A percentile compares a stretch with the other conserved stretches of the same genome.
phyloP scores from a whole-genome alignment of 305 asterid species.

The Fraxinus greggii region DNA sequence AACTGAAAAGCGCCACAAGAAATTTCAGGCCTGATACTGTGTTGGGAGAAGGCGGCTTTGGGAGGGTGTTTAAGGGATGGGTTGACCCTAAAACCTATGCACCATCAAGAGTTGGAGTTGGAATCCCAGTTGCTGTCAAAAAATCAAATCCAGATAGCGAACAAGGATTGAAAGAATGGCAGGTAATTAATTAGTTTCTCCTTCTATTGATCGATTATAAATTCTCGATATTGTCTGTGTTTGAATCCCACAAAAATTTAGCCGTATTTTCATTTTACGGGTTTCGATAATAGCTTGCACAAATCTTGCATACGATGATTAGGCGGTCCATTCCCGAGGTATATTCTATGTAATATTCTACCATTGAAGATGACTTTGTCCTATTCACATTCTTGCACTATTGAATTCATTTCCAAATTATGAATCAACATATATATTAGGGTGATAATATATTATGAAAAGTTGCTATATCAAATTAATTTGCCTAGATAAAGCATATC shows the following conservation, averaged over 20 bases:
- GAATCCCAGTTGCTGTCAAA: conserved; percentile 76
- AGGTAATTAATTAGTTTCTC: conserved; percentile 37
- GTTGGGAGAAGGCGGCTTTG: conserved; percentile 78
- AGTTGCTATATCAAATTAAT: not conserved
- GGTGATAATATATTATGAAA: not conserved
- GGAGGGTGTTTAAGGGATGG: conserved; percentile 68
- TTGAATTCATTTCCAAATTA: not conserved
- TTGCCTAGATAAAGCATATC: not conserved
- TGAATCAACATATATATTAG: not conserved
- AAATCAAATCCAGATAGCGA: conserved; percentile 69
- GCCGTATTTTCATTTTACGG: not conserved
- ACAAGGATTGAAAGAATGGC: conserved; percentile 86
- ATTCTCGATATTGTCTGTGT: not conserved
- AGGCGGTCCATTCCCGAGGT: not conserved
- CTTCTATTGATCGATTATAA: not conserved
- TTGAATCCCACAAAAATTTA: not conserved
- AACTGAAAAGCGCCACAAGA: conserved; percentile 45
- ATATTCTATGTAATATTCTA: not conserved
- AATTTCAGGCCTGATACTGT: conserved; percentile 53
- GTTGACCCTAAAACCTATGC: conserved; percentile 50
- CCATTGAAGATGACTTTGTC: not conserved
- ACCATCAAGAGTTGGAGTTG: conserved; percentile 56
- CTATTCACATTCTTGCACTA: not conserved
- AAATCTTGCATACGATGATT: too few species aligned
- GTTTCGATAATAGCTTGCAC: not conserved